A percentile compares a stretch with the other conserved stretches of the same genome.
These are phyloP conservation scores for Wickerhamomyces xylosicus DNA, from an alignment of 805 yeast genomes.

Conservation along the genomic window DNA sequence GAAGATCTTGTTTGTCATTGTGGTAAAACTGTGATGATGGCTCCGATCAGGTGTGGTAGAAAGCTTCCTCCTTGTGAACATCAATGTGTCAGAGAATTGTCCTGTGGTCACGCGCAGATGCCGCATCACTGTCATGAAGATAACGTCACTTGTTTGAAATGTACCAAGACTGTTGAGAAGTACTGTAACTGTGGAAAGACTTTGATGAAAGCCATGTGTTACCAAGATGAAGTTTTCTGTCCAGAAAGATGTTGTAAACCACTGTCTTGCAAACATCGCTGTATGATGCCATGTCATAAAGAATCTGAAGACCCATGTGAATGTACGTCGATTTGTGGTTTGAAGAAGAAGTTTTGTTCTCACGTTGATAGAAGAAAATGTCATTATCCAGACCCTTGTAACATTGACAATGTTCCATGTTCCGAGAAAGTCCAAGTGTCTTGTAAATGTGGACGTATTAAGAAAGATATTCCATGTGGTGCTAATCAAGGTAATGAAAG, in stretches of 20 bases:
- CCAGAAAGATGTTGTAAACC: slow-evolving; percentile 47
- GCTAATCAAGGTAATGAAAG: slow-evolving; percentile 27
- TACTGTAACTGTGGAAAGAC: slow-evolving; percentile 53
- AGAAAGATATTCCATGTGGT: slow-evolving; percentile 43
- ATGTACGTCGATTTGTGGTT: slow-evolving; percentile 55
- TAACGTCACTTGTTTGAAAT: slow-evolving; percentile 58
- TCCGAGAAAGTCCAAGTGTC: slow-evolving; percentile 33
- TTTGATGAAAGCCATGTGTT: slow-evolving; percentile 54
- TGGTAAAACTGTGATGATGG: slow-evolving; percentile 66
- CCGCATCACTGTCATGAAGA: slow-evolving; percentile 72
- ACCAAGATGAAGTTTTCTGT: slow-evolving; percentile 60
- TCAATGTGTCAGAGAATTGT: slow-evolving; percentile 45
- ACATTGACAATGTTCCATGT: slow-evolving; percentile 39
- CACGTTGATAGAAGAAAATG: slow-evolving; percentile 59
- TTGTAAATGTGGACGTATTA: slow-evolving; percentile 59
- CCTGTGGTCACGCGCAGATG: slow-evolving; percentile 66
- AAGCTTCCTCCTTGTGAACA: slow-evolving; percentile 51
- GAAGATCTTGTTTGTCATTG: slow-evolving; percentile 75
- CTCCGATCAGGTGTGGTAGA: slow-evolving; percentile 83
- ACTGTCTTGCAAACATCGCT: slow-evolving; percentile 38
- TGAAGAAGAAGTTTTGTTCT: slow-evolving; percentile 44
- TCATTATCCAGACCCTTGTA: slow-evolving; percentile 47
- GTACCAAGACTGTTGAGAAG: slow-evolving; percentile 52
- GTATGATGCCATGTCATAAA: slow-evolving; percentile 45
- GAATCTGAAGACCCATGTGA: slow-evolving; percentile 39